Evolutionary conservation across 371 early-diverging fungal genomes (phyloP), one percentile per base, ranked within the genome.

Genomic region (Mucor circinelloides): DNA sequence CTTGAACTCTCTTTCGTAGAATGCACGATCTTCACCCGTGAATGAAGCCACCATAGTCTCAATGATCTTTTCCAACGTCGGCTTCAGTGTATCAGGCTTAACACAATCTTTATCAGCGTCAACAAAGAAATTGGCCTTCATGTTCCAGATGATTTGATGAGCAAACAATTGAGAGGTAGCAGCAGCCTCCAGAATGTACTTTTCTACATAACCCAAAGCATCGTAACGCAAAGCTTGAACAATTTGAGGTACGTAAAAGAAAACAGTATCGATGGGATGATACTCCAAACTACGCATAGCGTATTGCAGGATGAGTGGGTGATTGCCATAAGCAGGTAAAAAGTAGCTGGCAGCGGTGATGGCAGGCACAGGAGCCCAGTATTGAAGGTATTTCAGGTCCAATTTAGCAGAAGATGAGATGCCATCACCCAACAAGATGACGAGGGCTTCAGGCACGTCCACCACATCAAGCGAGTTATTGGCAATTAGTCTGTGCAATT

Each of bases 101-200:
- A 68, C 64, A 66, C 82, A 81, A 1, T 91, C 94, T 68, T 95
- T 95, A 74, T 95, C 94, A 25, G 84, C 81, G 87, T 92, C 87
- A 66, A 98, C 90, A 93, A 90, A 84, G 40, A 76, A 81, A 80
- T 99, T 99, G 55, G 99, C 99, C 40, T 96, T 93, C 96, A 99
- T 98, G 75, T 99, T 99, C 99, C 99, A 99, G 58, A 99, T 98
- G 56, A 99, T 96, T 79, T 99, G 99, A 80, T 99, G 99, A 5
- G 98, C 95, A 86, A 99, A 99, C 36, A 95, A 83, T 74, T 96
- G 99, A 5, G 96, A 96, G 0, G 92, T 89, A 68, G 88, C 87
- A 4, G 96, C 99, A 1, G 99, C 94, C 38, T 92, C 89, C 79
- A 99, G 79, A 38, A 99, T 96, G 64, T 92, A 97, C 42, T 91